A percentile compares a stretch with the other conserved stretches of the same genome.
phyloP scores from a whole-genome alignment of 305 asterid genomes.

The Rubia tinctorum region DNA sequence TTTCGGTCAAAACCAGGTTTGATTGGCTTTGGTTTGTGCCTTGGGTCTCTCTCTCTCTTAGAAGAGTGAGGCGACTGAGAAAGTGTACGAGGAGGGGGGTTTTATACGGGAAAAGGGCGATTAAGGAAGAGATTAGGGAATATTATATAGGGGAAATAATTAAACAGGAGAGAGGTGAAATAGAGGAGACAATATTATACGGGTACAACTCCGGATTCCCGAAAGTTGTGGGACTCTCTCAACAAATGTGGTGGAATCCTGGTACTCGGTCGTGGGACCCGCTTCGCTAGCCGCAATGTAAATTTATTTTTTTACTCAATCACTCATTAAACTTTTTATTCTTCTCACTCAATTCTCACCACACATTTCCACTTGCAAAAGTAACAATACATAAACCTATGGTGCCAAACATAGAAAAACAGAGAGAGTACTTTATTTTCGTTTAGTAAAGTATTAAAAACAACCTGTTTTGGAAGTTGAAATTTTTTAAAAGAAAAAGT shows the following conservation, averaged over 20 bases:
- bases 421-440: no score
- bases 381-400: no score
- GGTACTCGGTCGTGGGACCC: not conserved
- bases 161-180: no score
- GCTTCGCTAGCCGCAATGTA: not conserved
- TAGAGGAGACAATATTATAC: not conserved
- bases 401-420: no score
- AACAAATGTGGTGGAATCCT: not conserved
- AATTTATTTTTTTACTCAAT: no score
- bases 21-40: not conserved
- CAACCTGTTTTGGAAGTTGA: no score
- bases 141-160: no score
- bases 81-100: not conserved
- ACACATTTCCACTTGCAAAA: no score
- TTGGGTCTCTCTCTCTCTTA: not conserved
- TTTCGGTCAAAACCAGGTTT: not conserved
- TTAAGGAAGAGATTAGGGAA: not conserved
- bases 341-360: no score
- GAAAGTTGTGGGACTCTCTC: constrained; percentile 1
- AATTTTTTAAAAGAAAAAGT: no score
- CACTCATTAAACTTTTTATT: no score
- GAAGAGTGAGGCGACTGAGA: not conserved
- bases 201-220: constrained; percentile 3
- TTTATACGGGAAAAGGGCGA: constrained; percentile 1
- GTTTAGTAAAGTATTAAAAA: no score